Base-by-base conservation (phyloP, 306 rosid species). In the Cicer judaicum region DNA sequence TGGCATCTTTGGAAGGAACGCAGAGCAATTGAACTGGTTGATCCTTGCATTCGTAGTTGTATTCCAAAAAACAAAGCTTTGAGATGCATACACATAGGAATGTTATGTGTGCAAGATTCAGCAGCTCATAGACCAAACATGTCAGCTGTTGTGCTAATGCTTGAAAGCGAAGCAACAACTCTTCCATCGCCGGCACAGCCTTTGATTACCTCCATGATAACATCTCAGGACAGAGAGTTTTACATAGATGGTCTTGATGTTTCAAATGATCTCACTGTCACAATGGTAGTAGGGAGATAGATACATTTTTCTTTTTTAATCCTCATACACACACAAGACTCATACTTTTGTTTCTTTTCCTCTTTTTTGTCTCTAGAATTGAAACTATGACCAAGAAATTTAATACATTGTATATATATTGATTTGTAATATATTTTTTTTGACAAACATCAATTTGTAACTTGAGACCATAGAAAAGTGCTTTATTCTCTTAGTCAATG, bases 31-130 rank as follows among this genome's bases (percentile, higher is more conserved):
- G 96, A 91, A 56, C 86, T 93, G 16, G 73, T 93, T 2, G 98
- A 93, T 75, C 82, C 90, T 8, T 87, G 86, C 12, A 80, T 91
- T 38, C 82, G 84, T 0, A 87, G 80, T 42, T 76, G 88, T 5
- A 62, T 84, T 63, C 84, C 85, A 5, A 79, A 7, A 68, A 73
- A 55, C n/a, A 85, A 83, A 77, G 88, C 85, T 6, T 39, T 85
- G 83, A 84, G 95, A 80, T 87, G 92, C 85, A 93, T 93, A 81
- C 93, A 93, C 46, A 84, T 89, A 5, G 98, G 88, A 73, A 75
- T 93, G 85, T 43, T 93, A 59, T 93, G 98, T 65, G 97, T 89
- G 57, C 98, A 93, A 83, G 98, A 93, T 82, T 88, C 88, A 38
- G 91, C 97, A 64, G 80, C 80, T 69, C 72, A 72, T 3, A 87